phyloP scores from a whole-genome alignment of 108 stramenopile genomes.

The Schizochytrium sp. region DNA sequence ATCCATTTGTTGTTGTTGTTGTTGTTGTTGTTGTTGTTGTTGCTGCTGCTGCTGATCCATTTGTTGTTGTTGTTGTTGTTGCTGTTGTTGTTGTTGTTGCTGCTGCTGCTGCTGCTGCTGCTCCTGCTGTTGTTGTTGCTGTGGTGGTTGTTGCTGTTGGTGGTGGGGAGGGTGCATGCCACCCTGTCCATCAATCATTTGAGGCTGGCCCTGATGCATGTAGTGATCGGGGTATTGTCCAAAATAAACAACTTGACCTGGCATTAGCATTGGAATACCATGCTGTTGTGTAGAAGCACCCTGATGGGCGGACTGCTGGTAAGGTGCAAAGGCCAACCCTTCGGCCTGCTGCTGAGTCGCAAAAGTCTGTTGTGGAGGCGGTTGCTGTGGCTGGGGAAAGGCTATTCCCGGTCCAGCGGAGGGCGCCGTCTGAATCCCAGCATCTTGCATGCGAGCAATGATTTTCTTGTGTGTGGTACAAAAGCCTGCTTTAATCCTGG shows the following conservation, averaged over 20 bases:
- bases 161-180: neutral
- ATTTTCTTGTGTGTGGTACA: slow-evolving; percentile 35
- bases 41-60: neutral
- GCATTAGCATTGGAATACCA: too few species aligned
- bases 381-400: too few species aligned
- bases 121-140: slow-evolving; percentile 12
- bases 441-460: neutral
- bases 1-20: neutral
- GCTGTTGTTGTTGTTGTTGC: neutral
- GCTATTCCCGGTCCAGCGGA: neutral
- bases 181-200: too few species aligned
- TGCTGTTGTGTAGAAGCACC: too few species aligned
- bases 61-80: neutral
- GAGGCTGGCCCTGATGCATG: too few species aligned
- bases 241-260: too few species aligned
- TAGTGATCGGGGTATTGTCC: too few species aligned
- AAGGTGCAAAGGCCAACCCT: too few species aligned
- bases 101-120: neutral
- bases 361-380: too few species aligned
- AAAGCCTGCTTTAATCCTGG: neutral
- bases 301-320: too few species aligned
- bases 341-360: too few species aligned
- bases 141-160: neutral
- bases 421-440: neutral
- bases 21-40: neutral